Evolutionary conservation across 2,329 filamentous ascomycete genomes (phyloP).

Genomic region (Colletotrichum magnum): DNA sequence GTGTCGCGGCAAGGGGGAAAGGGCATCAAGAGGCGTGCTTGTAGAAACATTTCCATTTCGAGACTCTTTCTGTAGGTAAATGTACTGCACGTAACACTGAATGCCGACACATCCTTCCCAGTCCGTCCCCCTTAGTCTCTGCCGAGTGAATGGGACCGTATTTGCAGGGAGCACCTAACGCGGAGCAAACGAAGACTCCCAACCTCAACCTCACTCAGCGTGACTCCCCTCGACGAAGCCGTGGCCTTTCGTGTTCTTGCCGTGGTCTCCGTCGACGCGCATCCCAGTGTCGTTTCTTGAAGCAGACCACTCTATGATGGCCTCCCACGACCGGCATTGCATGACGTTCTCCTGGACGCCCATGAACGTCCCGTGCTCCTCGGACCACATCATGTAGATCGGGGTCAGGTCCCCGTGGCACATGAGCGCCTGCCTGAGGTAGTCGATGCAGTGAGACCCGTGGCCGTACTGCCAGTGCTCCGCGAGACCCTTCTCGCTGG

Average conservation of each 20-base stretch:
- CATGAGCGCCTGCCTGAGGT: background rate
- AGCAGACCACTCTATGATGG: background rate
- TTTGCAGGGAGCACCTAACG: too few species aligned
- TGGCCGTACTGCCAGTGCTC: constrained; percentile 4
- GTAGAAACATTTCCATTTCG: too few species aligned
- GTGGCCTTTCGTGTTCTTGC: background rate
- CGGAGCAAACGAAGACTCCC: too few species aligned
- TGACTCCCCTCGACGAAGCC: background rate
- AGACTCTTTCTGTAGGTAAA: too few species aligned
- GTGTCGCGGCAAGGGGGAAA: too few species aligned
- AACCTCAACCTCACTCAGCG: background rate
- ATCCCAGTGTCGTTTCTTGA: background rate
- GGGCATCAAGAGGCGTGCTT: too few species aligned
- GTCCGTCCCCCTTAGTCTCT: too few species aligned
- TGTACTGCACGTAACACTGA: too few species aligned
- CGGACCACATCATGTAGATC: constrained; percentile 8
- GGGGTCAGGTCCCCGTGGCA: constrained; percentile 5
- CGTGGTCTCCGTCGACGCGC: constrained; percentile 3
- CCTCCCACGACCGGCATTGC: constrained; percentile 5
- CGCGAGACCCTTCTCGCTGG: background rate
- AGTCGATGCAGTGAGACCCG: constrained; percentile 11
- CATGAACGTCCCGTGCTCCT: background rate
- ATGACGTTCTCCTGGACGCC: constrained; percentile 2
- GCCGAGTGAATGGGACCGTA: too few species aligned
- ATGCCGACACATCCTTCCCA: too few species aligned